A percentile compares a stretch with the other conserved stretches of the same genome.
Conservation (phyloP, 768 basidiomycete species). For the Lentinula boryana region DNA sequence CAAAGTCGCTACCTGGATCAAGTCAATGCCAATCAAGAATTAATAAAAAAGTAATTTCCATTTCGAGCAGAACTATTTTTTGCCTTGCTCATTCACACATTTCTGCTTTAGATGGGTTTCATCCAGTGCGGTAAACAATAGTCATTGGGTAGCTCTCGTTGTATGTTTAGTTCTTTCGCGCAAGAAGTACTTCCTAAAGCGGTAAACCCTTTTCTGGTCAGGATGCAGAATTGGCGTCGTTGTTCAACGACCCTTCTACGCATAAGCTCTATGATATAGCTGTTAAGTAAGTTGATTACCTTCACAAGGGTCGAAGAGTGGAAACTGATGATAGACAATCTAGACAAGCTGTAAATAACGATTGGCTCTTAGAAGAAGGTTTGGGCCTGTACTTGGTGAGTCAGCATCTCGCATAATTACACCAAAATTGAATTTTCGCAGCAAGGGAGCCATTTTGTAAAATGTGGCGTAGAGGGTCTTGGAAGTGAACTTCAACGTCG, state of each 20-base stretch:
- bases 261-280: slow-evolving; percentile 66
- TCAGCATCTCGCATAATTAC: neutral
- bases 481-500: slow-evolving; percentile 64
- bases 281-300: slow-evolving; percentile 39
- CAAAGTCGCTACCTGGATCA: slow-evolving; percentile 45
- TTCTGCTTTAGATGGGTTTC: slow-evolving; percentile 51
- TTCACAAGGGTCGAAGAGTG: neutral
- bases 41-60: slow-evolving; percentile 43
- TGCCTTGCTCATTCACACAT: neutral
- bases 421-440: slow-evolving; percentile 14
- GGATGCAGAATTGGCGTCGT: slow-evolving; percentile 68
- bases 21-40: slow-evolving; percentile 53
- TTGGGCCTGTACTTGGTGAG: slow-evolving; percentile 59
- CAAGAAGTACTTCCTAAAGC: neutral
- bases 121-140: slow-evolving; percentile 62
- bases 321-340: neutral
- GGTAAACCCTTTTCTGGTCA: slow-evolving; percentile 16
- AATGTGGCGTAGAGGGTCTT: slow-evolving; percentile 58
- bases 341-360: slow-evolving; percentile 53
- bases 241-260: slow-evolving; percentile 49
- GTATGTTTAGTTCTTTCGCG: slow-evolving; percentile 27
- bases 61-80: neutral
- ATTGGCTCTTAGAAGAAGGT: slow-evolving; percentile 70
- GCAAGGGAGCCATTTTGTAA: slow-evolving; percentile 69
- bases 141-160: slow-evolving; percentile 64